Evolutionary conservation across 2,329 filamentous ascomycete genomes (phyloP).

Genomic region (Tympanopsis confertula): DNA sequence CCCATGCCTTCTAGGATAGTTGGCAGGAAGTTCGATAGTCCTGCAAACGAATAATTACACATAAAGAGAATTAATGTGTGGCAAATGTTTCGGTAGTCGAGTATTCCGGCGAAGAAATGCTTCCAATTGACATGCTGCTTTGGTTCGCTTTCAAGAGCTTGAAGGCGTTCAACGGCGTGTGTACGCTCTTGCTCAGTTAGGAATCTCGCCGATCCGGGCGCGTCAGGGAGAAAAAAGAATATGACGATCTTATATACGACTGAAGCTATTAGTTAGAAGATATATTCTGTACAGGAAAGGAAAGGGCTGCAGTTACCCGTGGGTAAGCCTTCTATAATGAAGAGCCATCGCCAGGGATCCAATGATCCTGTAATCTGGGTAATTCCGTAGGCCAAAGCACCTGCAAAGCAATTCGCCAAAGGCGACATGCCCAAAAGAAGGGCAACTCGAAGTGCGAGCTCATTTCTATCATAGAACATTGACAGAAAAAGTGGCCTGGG

Average conservation of each 20-base stretch:
- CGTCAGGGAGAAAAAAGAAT: slow-evolving; percentile 37
- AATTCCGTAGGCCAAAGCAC: slow-evolving; percentile 54
- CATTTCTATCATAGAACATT: slow-evolving; percentile 35
- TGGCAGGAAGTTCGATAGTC: slow-evolving; percentile 52
- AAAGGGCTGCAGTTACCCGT: slow-evolving; percentile 39
- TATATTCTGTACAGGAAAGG: slow-evolving; percentile 30
- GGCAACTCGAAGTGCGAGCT: slow-evolving; percentile 61
- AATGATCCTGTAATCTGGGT: slow-evolving; percentile 41
- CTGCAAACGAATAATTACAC: slow-evolving; percentile 51
- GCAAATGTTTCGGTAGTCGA: slow-evolving; percentile 22
- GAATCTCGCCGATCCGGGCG: slow-evolving; percentile 36
- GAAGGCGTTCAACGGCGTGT: slow-evolving; percentile 9
- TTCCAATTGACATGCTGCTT: slow-evolving; percentile 14
- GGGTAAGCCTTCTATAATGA: slow-evolving; percentile 54
- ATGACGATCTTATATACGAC: slow-evolving; percentile 14
- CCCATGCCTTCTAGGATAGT: slow-evolving; percentile 56
- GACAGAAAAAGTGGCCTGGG: slow-evolving; percentile 28
- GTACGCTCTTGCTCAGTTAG: slow-evolving; percentile 38
- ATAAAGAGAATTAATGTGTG: slow-evolving; percentile 24
- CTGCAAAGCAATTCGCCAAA: slow-evolving; percentile 56
- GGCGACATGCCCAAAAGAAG: slow-evolving; percentile 60
- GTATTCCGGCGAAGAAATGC: slow-evolving; percentile 19
- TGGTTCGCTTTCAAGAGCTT: slow-evolving; percentile 11
- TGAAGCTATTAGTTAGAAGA: too few species aligned
- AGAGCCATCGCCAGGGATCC: slow-evolving; percentile 53